Evolutionary conservation across 345 rosid species (phyloP).

Genomic region (Bruguiera sexangula): DNA sequence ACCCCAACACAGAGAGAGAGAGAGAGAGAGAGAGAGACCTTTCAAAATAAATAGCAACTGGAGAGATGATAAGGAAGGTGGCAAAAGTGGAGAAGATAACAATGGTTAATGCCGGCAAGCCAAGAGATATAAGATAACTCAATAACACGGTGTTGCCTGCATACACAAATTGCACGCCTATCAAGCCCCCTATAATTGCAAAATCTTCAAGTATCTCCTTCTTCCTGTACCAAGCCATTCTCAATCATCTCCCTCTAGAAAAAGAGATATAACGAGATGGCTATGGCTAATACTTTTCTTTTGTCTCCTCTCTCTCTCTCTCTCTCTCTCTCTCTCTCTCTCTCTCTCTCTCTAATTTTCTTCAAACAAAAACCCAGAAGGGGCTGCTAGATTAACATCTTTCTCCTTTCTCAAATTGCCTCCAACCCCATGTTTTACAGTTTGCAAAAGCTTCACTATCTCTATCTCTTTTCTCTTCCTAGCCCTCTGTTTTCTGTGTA

Average conservation of each 20-base stretch:
- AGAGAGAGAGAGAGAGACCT: constrained; percentile 31
- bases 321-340: no score
- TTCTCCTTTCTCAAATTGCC: no score
- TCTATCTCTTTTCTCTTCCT: no score
- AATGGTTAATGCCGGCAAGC: constrained; percentile 61
- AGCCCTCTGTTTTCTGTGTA: no score
- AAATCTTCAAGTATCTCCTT: constrained; percentile 50
- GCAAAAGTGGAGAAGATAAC: constrained; percentile 63
- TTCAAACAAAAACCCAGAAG: no score
- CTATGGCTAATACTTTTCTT: not conserved
- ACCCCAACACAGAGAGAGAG: not conserved
- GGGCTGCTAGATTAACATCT: no score
- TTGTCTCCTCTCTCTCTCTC: not conserved
- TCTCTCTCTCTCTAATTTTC: no score
- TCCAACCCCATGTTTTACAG: no score
- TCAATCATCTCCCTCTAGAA: not conserved
- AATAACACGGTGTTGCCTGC: constrained; percentile 59
- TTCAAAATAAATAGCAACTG: constrained; percentile 67
- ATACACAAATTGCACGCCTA: constrained; percentile 58
- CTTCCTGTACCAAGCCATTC: constrained; percentile 27
- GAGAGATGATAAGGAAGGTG: constrained; percentile 64
- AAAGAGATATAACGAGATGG: not conserved
- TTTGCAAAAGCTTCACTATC: no score
- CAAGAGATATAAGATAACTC: constrained; percentile 76
- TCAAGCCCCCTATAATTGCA: constrained; percentile 55